These are phyloP conservation scores for Didymella arachidicola DNA, from an alignment of 2,329 filamentous ascomycete species.

Conservation along the genomic window DNA sequence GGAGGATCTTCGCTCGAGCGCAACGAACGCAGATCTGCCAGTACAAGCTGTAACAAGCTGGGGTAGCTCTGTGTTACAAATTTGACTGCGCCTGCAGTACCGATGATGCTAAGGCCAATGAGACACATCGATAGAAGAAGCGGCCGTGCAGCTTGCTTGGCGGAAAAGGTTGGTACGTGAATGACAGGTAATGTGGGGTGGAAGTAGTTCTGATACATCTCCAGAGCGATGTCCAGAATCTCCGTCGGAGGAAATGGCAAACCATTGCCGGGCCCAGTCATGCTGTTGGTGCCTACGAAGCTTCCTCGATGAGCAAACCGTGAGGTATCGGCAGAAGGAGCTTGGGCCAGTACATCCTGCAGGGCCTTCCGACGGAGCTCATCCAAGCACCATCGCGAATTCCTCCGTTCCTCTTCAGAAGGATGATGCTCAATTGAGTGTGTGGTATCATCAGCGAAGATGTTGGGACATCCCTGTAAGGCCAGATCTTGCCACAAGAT, in stretches of 20 bases:
- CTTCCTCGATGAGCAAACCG: constrained; percentile 42
- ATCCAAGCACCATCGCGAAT: constrained; percentile 49
- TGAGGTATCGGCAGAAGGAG: constrained; percentile 29
- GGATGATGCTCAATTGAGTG: constrained; percentile 4
- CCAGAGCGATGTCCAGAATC: constrained; percentile 62
- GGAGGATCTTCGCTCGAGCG: constrained; percentile 52
- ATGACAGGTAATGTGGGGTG: constrained; percentile 62
- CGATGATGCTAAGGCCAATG: constrained; percentile 61
- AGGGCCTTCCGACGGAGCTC: constrained; percentile 53
- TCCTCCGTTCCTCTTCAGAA: constrained; percentile 25
- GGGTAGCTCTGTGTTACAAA: constrained; percentile 60
- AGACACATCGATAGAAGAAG: constrained; percentile 62
- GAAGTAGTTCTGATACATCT: constrained; percentile 63
- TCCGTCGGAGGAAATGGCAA: constrained; percentile 59
- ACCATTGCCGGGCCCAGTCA: constrained; percentile 40
- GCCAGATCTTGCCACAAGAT: constrained; percentile 47
- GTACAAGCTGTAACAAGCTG: constrained; percentile 51
- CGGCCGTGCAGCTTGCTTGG: constrained; percentile 56
- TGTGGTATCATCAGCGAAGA: constrained; percentile 40
- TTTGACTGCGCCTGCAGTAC: constrained; percentile 59
- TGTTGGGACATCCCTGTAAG: constrained; percentile 42
- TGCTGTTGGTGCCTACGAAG: constrained; percentile 43
- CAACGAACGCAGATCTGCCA: constrained; percentile 54
- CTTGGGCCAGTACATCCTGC: constrained; percentile 40
- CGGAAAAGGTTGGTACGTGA: constrained; percentile 62